A percentile compares a stretch with the other conserved stretches of the same genome.
Evolutionary conservation across 805 yeast genomes (phyloP).

Genomic region (Lipomyces starkeyi): DNA sequence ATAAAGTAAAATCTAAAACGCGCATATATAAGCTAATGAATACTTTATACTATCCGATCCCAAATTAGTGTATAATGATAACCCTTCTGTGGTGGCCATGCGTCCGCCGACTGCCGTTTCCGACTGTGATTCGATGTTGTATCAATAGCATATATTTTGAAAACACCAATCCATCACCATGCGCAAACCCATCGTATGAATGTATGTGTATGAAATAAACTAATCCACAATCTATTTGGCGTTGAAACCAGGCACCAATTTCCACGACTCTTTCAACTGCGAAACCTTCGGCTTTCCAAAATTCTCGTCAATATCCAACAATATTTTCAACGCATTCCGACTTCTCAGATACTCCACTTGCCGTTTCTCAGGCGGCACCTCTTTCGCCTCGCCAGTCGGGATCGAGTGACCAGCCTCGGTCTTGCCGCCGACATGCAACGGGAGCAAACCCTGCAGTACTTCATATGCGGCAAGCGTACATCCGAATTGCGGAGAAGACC

Average conservation of each 20-base stretch:
- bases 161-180: neutral
- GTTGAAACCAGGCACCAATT: constrained; percentile 26
- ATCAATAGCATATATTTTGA: neutral
- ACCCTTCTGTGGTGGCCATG: neutral
- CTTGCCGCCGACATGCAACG: constrained; percentile 56
- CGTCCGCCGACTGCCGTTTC: neutral
- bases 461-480: constrained; percentile 98
- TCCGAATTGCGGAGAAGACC: constrained; percentile 98
- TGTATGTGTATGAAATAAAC: neutral
- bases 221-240: neutral
- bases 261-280: constrained; percentile 26
- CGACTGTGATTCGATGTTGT: neutral
- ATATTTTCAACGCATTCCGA: constrained; percentile 51
- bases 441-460: constrained; percentile 77
- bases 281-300: constrained; percentile 48
- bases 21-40: neutral
- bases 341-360: constrained; percentile 49
- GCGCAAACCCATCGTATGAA: neutral
- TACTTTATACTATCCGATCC: neutral
- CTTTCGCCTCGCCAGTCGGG: constrained; percentile 45
- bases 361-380: constrained; percentile 36
- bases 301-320: constrained; percentile 54
- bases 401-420: constrained; percentile 54
- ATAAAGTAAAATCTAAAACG: neutral
- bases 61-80: neutral